phyloP scores from a whole-genome alignment of 441 rosid species.

The Gossypium trilobum region DNA sequence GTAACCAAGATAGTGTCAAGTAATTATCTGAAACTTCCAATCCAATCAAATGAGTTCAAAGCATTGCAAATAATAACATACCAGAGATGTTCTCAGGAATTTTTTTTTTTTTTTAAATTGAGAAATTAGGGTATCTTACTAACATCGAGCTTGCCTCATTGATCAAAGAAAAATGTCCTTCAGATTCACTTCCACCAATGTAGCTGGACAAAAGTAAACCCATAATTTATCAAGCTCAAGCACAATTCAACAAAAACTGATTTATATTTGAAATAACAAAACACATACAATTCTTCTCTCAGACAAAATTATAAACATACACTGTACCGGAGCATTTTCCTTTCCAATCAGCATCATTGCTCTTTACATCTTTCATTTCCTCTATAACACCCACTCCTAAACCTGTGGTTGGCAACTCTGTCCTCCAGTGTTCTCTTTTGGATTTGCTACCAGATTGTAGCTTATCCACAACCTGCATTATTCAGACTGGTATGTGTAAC shows the following conservation, averaged over 20 bases:
- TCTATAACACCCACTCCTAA: constrained; percentile 53
- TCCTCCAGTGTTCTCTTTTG: constrained; percentile 51
- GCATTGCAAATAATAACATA: not conserved
- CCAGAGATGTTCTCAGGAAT: not conserved
- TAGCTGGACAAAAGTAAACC: constrained; percentile 44
- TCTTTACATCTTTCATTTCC: constrained; percentile 64
- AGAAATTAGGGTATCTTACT: constrained; percentile 31
- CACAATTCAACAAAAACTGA: constrained; percentile 16
- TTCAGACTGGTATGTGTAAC: constrained; percentile 3
- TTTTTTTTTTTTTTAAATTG: not conserved
- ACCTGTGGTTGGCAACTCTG: constrained; percentile 59
- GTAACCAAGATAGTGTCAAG: not conserved
- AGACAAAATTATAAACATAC: constrained; percentile 50
- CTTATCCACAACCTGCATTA: constrained; percentile 75
- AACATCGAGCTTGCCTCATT: constrained; percentile 95
- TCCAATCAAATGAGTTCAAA: not conserved
- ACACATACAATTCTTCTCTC: not conserved
- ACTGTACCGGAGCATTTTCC: constrained; percentile 99
- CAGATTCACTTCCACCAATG: constrained; percentile 79
- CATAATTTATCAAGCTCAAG: constrained; percentile 12
- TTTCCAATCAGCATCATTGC: constrained; percentile 70
- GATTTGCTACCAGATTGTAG: constrained; percentile 74
- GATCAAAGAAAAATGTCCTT: constrained; percentile 86
- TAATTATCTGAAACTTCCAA: not conserved
- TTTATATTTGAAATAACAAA: not conserved